Percentiles rank a stretch among this genome's conserved stretches.
phyloP scores from a whole-genome alignment of 768 basidiomycete species.

The Ramaria sp. region DNA sequence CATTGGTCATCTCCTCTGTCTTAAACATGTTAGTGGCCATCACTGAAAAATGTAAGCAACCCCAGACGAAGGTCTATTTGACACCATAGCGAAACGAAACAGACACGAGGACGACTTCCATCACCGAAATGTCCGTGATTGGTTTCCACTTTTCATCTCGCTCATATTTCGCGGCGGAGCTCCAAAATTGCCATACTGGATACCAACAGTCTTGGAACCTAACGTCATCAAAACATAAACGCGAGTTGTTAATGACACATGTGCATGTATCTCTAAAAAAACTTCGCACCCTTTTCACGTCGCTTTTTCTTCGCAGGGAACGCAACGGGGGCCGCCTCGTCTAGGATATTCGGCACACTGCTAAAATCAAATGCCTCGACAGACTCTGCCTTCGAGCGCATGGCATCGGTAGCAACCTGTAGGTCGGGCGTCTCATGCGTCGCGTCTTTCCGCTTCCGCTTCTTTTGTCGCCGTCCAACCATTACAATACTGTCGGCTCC shows the following conservation, averaged over 20 bases:
- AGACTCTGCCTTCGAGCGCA: constrained; percentile 19
- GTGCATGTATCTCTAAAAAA: neutral
- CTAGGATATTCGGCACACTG: constrained; percentile 59
- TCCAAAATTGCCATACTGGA: constrained; percentile 46
- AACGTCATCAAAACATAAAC: constrained; percentile 9
- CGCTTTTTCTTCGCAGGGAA: constrained; percentile 31
- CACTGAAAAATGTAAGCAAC: too few species aligned
- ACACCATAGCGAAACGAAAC: too few species aligned
- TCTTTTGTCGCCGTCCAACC: constrained; percentile 59
- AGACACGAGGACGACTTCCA: too few species aligned
- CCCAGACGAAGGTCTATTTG: too few species aligned
- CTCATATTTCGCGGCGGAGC: constrained; percentile 54
- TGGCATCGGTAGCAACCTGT: constrained; percentile 13
- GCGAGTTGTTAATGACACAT: too few species aligned
- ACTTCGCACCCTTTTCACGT: constrained; percentile 25
- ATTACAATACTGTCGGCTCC: constrained; percentile 60
- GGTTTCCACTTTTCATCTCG: constrained; percentile 59
- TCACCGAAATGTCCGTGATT: constrained; percentile 47
- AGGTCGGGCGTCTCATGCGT: constrained; percentile 13
- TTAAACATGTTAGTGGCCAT: too few species aligned
- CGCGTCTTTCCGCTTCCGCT: constrained; percentile 40
- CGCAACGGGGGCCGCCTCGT: constrained; percentile 36
- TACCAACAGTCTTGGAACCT: constrained; percentile 25
- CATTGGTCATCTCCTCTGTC: too few species aligned
- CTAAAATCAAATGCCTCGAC: constrained; percentile 60